Evolutionary conservation across 768 basidiomycete genomes (phyloP).

Genomic region (Trametes maxima): DNA sequence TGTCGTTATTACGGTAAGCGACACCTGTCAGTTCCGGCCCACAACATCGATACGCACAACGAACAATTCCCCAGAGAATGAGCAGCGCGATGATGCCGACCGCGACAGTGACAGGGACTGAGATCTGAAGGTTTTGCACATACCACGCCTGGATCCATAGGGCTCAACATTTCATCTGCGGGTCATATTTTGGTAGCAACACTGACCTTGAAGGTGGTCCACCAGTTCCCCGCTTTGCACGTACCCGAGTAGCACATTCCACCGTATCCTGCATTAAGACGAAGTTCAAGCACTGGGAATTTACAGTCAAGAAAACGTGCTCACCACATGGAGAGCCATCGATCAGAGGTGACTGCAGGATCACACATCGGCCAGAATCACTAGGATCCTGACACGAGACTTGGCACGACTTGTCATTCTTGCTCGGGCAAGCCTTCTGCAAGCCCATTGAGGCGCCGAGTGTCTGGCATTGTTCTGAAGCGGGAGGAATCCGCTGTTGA

Average conservation of each 20-base stretch:
- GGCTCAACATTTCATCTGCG: not conserved
- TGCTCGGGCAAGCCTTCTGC: conserved; percentile 63
- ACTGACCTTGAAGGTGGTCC: conserved; percentile 62
- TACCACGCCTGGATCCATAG: conserved; percentile 66
- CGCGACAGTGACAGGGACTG: conserved; percentile 78
- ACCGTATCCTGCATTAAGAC: conserved; percentile 54
- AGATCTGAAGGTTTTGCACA: conserved; percentile 71
- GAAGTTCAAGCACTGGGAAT: not conserved
- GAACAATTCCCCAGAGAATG: conserved; percentile 16
- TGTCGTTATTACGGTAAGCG: not conserved
- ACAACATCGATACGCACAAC: conserved; percentile 10
- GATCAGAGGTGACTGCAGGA: conserved; percentile 69
- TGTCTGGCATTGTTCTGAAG: conserved; percentile 70
- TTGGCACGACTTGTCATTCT: conserved; percentile 67
- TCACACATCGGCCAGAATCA: conserved; percentile 59
- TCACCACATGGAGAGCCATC: conserved; percentile 85
- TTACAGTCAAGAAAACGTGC: conserved; percentile 25
- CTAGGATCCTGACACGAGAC: conserved; percentile 80
- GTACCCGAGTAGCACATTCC: conserved; percentile 65
- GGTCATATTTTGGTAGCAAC: too few species aligned
- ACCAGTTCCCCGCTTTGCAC: conserved; percentile 60
- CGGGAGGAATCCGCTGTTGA: conserved; percentile 7
- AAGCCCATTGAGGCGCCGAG: conserved; percentile 75
- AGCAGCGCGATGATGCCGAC: conserved; percentile 63
- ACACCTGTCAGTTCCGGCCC: not conserved